These are phyloP conservation scores for Lyophyllum shimeji DNA, from an alignment of 768 basidiomycete genomes.

Conservation along the genomic window DNA sequence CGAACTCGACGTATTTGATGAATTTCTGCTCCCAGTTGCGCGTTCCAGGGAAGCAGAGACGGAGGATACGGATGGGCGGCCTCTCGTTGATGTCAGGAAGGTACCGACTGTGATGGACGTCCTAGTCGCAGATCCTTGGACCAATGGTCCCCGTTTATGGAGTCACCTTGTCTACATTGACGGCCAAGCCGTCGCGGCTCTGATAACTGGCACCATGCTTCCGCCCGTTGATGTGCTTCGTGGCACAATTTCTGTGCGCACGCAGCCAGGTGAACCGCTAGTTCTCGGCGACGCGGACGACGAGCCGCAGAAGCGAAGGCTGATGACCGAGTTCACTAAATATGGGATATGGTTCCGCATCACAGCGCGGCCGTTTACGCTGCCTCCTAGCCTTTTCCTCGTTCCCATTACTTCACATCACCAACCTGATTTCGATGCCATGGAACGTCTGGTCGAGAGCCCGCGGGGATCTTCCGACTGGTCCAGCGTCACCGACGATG, in stretches of 20 bases:
- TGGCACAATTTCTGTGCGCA: conserved; percentile 31
- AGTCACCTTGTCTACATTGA: conserved; percentile 60
- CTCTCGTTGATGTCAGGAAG: conserved; percentile 39
- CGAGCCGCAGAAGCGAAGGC: conserved; percentile 42
- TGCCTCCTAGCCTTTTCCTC: conserved; percentile 59
- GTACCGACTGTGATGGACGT: conserved; percentile 60
- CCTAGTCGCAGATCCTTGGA: conserved; percentile 67
- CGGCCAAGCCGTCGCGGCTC: conserved; percentile 50
- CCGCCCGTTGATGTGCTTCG: conserved; percentile 44
- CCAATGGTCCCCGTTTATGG: conserved; percentile 54
- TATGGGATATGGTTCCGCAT: conserved; percentile 61
- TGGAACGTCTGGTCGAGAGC: conserved; percentile 47
- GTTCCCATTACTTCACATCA: conserved; percentile 56
- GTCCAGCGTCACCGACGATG: conserved; percentile 46
- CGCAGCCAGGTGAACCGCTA: conserved; percentile 32
- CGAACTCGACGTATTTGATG: conserved; percentile 74
- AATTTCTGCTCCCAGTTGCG: conserved; percentile 75
- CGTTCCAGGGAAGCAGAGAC: conserved; percentile 46
- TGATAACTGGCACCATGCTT: conserved; percentile 66
- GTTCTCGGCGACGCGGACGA: conserved; percentile 40
- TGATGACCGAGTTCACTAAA: conserved; percentile 68
- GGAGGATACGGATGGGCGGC: conserved; percentile 53
- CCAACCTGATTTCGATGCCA: conserved; percentile 57
- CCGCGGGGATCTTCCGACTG: conserved; percentile 57
- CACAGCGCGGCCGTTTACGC: conserved; percentile 53